Evolutionary conservation across 805 yeast species (phyloP), one percentile per base, ranked within the genome.

Genomic region (Pichia nakasei): DNA sequence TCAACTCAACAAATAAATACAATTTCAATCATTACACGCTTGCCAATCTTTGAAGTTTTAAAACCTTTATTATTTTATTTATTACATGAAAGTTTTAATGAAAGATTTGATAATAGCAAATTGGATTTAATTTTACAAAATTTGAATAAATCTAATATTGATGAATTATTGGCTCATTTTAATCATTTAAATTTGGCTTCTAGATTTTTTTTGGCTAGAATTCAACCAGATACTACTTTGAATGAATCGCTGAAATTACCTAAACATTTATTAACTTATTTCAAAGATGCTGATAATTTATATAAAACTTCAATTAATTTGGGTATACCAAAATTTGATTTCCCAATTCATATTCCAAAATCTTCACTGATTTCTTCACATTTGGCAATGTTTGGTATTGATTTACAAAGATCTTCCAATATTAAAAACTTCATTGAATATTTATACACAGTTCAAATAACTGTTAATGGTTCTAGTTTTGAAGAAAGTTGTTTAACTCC

Each of bases 31-130:
- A 54, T 76, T 13, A 73, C 78, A 12, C 58, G 57, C 35, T 51
- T 72, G 32, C 55, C 69, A 9, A 64, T 65, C 44, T 72, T 74
- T 58, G 69, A 72, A 49, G 65, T 63, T 50, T 72, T 75, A 51
- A 70, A 68, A 49, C 80, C 80, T 2, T 50, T 76, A 37, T 48
- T 76, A 42, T 60, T 69, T 36, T 69, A 71, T 22, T 55, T 74
- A 32, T 57, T 76, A 37, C 78, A 74, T 54, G 58, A 59, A 26
- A 65, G 64, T 42, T 70, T 71, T 42, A 50, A 54, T 7, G 13
- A 18, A 9, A 38, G 17, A 11, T 41, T 37, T 9, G 37, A 43
- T 20, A 22, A 19, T 18, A 34, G 39, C 0, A 34, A 42, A 9
- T 37, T 57, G 12, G 43, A 47, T 13, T 9, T 18, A 32, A 41